Percentiles rank a stretch among this genome's conserved stretches.
phyloP scores from a whole-genome alignment of 2,329 filamentous ascomycete species.

The Colletotrichum cordylinicola region DNA sequence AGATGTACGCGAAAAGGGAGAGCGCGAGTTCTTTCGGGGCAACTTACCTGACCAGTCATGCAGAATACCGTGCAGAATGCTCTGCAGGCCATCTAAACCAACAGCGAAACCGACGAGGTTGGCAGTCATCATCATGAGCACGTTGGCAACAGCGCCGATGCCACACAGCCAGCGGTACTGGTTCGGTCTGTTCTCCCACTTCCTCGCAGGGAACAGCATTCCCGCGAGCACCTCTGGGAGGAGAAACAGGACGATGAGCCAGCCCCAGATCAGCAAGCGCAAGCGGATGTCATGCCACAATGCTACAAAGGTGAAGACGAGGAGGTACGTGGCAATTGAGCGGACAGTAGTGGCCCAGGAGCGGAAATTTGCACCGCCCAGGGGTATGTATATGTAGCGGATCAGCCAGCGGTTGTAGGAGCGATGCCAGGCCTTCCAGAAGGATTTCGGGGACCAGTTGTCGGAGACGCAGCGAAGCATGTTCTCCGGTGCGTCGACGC shows the following conservation, averaged over 20 bases:
- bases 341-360: constrained; percentile 53
- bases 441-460: constrained; percentile 88
- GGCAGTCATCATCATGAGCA: constrained; percentile 94
- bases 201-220: constrained; percentile 73
- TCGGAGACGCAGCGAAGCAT: constrained; percentile 97
- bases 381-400: constrained; percentile 90
- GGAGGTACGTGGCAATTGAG: constrained; percentile 76
- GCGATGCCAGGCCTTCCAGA: constrained; percentile 97
- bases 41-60: constrained; percentile 71
- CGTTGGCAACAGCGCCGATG: constrained; percentile 80
- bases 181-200: constrained; percentile 74
- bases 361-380: constrained; percentile 72
- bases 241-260: constrained; percentile 94
- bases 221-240: constrained; percentile 81
- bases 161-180: constrained; percentile 82
- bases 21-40: background rate
- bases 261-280: constrained; percentile 91
- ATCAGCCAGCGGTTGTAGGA: constrained; percentile 95
- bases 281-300: constrained; percentile 98
- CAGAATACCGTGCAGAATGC: constrained; percentile 76
- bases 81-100: constrained; percentile 85
- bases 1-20: background rate
- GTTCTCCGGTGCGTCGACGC: constrained; percentile 95
- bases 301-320: constrained; percentile 95
- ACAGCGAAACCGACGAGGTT: constrained; percentile 96